These are phyloP conservation scores for Candolleomyces efflorescens DNA, from an alignment of 768 basidiomycete species.

Conservation along the genomic window DNA sequence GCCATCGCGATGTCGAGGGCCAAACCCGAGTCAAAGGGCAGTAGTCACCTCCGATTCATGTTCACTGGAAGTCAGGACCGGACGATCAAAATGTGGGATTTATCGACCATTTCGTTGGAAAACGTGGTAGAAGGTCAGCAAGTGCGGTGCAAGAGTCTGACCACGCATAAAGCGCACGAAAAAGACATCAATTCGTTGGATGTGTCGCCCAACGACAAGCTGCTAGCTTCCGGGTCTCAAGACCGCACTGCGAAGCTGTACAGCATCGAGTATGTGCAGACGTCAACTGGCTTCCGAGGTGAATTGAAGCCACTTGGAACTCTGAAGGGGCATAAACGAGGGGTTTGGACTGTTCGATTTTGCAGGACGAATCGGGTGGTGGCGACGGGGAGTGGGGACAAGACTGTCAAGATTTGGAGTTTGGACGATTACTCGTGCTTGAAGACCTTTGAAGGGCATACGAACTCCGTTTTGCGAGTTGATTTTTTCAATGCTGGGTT, in stretches of 20 bases:
- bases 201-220: constrained; percentile 80
- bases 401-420: constrained; percentile 92
- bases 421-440: constrained; percentile 91
- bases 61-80: constrained; percentile 97
- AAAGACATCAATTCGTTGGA: constrained; percentile 99
- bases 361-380: constrained; percentile 77
- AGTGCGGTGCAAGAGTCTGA: constrained; percentile 66
- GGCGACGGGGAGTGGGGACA: constrained; percentile 94
- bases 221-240: constrained; percentile 93
- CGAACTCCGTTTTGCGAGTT: constrained; percentile 92
- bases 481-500: constrained; percentile 81
- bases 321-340: constrained; percentile 94
- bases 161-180: constrained; percentile 90
- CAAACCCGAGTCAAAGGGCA: constrained; percentile 18
- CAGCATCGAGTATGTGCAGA: constrained; percentile 55
- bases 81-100: constrained; percentile 98
- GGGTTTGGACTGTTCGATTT: constrained; percentile 94
- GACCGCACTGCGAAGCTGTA: constrained; percentile 94
- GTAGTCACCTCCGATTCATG: constrained; percentile 55
- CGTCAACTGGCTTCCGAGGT: constrained; percentile 46
- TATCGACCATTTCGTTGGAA: constrained; percentile 45
- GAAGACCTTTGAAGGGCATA: constrained; percentile 97
- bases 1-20: constrained; percentile 80
- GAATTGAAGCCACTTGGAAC: constrained; percentile 76
- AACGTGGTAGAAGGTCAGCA: constrained; percentile 17